A percentile compares a stretch with the other conserved stretches of the same genome.
These are phyloP conservation scores for Colletotrichum sp. DNA, from an alignment of 2,329 filamentous ascomycete genomes.

Conservation along the genomic window DNA sequence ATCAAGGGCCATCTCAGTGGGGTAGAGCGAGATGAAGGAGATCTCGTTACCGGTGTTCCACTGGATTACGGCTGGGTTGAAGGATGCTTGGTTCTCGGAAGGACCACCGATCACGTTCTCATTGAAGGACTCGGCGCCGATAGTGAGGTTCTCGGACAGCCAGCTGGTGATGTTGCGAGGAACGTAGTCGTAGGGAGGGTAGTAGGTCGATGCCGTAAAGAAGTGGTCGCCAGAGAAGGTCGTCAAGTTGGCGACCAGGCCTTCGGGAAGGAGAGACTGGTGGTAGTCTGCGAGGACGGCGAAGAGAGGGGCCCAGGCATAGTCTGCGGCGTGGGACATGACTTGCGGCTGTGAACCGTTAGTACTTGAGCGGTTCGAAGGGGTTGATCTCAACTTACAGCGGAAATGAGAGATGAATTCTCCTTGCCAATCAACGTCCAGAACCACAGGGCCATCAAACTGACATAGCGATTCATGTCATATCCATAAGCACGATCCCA, in stretches of 20 bases:
- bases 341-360: constrained; percentile 41
- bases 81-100: constrained; percentile 53
- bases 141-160: constrained; percentile 60
- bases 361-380: not conserved
- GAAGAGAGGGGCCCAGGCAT: constrained; percentile 61
- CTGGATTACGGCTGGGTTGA: constrained; percentile 65
- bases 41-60: constrained; percentile 52
- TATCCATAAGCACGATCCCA: constrained; percentile 70
- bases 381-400: constrained; percentile 26
- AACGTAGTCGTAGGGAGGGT: constrained; percentile 61
- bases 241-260: constrained; percentile 42
- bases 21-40: constrained; percentile 39
- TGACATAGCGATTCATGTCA: constrained; percentile 67
- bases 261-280: constrained; percentile 47
- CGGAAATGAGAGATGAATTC: constrained; percentile 36
- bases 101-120: constrained; percentile 62
- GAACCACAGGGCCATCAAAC: constrained; percentile 62
- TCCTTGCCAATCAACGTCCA: constrained; percentile 62
- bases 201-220: constrained; percentile 57
- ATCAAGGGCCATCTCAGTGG: constrained; percentile 43
- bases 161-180: constrained; percentile 65
- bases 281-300: constrained; percentile 58
- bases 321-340: constrained; percentile 66
- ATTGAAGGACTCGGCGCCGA: constrained; percentile 64
- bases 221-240: constrained; percentile 58